These are phyloP conservation scores for Eucalyptus melliodora DNA, from an alignment of 345 rosid genomes.

Conservation along the genomic window DNA sequence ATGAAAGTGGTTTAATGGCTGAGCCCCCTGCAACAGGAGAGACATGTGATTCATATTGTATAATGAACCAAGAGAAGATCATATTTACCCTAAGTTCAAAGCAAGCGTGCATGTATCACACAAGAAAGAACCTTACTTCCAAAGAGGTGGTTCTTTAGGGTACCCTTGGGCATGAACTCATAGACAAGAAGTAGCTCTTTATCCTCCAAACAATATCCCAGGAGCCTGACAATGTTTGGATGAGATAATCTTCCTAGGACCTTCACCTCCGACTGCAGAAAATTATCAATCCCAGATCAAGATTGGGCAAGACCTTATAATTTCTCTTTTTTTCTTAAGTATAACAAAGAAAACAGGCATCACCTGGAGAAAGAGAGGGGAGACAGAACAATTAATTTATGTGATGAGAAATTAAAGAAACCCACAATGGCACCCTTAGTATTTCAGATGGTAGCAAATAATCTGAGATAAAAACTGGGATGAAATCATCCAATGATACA, in stretches of 20 bases:
- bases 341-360: not conserved
- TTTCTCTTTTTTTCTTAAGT: not conserved
- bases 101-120: not conserved
- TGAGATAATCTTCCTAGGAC: constrained; percentile 1
- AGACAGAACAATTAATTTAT: not conserved
- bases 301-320: not conserved
- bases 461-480: not conserved
- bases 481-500: not conserved
- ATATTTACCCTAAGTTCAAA: not conserved
- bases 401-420: not conserved
- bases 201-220: constrained; percentile 10
- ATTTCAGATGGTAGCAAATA: not conserved
- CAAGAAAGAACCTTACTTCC: constrained; percentile 1
- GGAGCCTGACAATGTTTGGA: constrained; percentile 5
- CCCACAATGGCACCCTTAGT: not conserved
- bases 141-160: constrained; percentile 2
- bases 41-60: not conserved
- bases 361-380: not conserved
- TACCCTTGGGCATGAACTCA: constrained; percentile 8
- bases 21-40: not conserved
- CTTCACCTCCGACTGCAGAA: constrained; percentile 1
- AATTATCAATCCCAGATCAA: not conserved
- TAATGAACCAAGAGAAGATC: not conserved
- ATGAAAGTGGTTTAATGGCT: not conserved
- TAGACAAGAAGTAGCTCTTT: constrained; percentile 1